These are phyloP conservation scores for Endocarpon pusillum DNA, from an alignment of 495 filamentous ascomycete genomes.

Conservation along the genomic window DNA sequence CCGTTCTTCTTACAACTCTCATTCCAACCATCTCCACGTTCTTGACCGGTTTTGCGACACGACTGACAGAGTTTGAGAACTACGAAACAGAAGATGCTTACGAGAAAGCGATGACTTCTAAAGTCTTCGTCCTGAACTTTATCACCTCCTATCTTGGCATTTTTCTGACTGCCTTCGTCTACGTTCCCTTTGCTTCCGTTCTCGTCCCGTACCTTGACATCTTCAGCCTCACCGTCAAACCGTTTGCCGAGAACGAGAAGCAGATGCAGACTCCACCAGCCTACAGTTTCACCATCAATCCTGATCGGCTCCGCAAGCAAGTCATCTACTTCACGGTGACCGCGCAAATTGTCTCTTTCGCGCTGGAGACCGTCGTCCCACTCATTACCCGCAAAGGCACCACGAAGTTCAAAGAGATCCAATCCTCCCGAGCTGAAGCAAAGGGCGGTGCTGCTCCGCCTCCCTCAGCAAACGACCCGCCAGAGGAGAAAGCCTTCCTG, in stretches of 20 bases:
- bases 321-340: conserved; percentile 96
- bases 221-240: conserved; percentile 59
- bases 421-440: conserved; percentile 36
- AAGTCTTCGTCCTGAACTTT: conserved; percentile 92
- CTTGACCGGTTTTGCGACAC: conserved; percentile 59
- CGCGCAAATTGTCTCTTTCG: conserved; percentile 78
- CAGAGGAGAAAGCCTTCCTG: conserved; percentile 64
- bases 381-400: conserved; percentile 55
- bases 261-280: not conserved
- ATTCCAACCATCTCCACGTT: conserved; percentile 65
- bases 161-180: conserved; percentile 88
- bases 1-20: conserved; percentile 61
- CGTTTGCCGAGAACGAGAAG: conserved; percentile 37
- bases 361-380: conserved; percentile 73
- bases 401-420: conserved; percentile 49
- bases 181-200: conserved; percentile 77
- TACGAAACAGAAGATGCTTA: conserved; percentile 73
- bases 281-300: conserved; percentile 61
- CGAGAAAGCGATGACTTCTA: conserved; percentile 65
- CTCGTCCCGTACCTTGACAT: conserved; percentile 84
- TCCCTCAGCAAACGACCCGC: conserved; percentile 32
- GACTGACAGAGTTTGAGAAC: conserved; percentile 76
- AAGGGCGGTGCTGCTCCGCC: conserved; percentile 19
- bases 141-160: conserved; percentile 91
- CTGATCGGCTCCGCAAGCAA: conserved; percentile 69